Conservation (phyloP, 805 yeast genomes). For the Hanseniaspora occidentalis region DNA sequence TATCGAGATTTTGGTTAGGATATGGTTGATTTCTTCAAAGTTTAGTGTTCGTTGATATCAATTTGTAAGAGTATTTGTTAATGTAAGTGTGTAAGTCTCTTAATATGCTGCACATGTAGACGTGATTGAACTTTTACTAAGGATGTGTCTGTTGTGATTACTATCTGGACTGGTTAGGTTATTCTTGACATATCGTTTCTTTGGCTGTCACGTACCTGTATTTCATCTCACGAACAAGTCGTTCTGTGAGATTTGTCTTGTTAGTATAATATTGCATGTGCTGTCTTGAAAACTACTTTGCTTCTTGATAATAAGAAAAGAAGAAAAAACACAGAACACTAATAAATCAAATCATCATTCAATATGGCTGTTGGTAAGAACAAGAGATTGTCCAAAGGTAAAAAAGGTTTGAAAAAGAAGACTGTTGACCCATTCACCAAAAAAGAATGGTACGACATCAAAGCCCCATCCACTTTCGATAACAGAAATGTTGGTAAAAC, state of each 20-base stretch:
- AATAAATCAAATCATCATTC: conserved; percentile 7
- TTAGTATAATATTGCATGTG: background rate
- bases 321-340: conserved; percentile 3
- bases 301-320: background rate
- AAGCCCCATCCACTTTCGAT: conserved; percentile 98
- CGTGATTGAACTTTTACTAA: too few species aligned
- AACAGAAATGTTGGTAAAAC: conserved; percentile 99
- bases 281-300: background rate
- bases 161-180: too few species aligned
- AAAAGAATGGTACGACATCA: conserved; percentile 97
- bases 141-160: too few species aligned
- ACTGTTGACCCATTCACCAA: conserved; percentile 99
- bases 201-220: too few species aligned
- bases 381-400: conserved; percentile 74
- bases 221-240: too few species aligned
- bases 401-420: conserved; percentile 98
- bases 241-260: background rate
- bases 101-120: too few species aligned
- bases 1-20: too few species aligned
- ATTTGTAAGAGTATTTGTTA: too few species aligned
- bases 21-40: too few species aligned
- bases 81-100: too few species aligned
- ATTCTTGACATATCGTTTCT: too few species aligned
- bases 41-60: too few species aligned
- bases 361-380: conserved; percentile 78